Percentiles rank a stretch among this genome's conserved stretches.
Conservation (phyloP, 1,284 basidiomycete species). For the Xerocomus minutiporus region DNA sequence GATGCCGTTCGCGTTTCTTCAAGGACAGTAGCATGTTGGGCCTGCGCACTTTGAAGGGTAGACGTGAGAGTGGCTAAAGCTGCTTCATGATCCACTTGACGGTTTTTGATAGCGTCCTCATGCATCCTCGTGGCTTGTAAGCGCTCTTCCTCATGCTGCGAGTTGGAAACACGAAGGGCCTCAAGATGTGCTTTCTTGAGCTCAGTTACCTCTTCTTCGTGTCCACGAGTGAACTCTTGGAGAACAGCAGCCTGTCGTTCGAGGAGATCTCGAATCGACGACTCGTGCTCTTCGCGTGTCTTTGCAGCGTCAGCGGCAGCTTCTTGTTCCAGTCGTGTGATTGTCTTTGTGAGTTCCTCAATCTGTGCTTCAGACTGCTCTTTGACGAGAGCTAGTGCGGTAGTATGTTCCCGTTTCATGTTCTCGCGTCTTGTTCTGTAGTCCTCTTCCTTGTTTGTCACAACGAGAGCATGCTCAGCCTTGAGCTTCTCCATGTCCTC, state of each 20-base stretch:
- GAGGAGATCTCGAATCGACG: constrained; percentile 43
- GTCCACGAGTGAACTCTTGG: constrained; percentile 49
- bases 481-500: constrained; percentile 61
- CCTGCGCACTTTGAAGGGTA: constrained; percentile 41
- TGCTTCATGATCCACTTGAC: constrained; percentile 46
- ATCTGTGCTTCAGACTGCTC: constrained; percentile 44
- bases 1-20: constrained; percentile 37
- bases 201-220: constrained; percentile 48
- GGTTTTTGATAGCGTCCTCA: constrained; percentile 37
- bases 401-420: constrained; percentile 39
- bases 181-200: constrained; percentile 46
- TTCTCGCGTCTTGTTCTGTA: constrained; percentile 42
- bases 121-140: constrained; percentile 35
- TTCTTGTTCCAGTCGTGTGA: constrained; percentile 47
- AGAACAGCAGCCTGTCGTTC: constrained; percentile 55
- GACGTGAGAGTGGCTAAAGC: constrained; percentile 42
- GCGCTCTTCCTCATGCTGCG: constrained; percentile 34
- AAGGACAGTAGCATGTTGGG: constrained; percentile 43
- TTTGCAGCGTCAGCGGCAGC: constrained; percentile 36
- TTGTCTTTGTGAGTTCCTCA: constrained; percentile 43
- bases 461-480: constrained; percentile 51
- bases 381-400: constrained; percentile 31
- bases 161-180: constrained; percentile 29
- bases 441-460: constrained; percentile 57
- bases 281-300: constrained; percentile 48